Conservation (phyloP, 768 basidiomycete species). For the Amanita thiersii region DNA sequence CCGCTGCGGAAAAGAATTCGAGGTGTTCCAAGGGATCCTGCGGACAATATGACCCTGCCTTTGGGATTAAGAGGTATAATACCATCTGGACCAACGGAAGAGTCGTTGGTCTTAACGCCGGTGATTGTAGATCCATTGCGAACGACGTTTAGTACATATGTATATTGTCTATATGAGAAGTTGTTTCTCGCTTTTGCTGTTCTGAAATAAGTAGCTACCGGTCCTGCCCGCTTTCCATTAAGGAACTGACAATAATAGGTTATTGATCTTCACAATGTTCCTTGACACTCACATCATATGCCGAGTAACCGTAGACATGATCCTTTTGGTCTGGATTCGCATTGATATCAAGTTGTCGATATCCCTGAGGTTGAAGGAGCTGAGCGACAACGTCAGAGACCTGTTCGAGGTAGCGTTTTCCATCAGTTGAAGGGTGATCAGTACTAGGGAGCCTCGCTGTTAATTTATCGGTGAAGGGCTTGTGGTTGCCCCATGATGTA, state of each 20-base stretch:
- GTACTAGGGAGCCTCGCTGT: slow-evolving; percentile 45
- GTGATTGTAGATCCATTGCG: slow-evolving; percentile 48
- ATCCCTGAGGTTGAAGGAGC: slow-evolving; percentile 42
- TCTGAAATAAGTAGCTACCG: slow-evolving; percentile 52
- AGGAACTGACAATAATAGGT: slow-evolving; percentile 23
- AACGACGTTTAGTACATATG: slow-evolving; percentile 41
- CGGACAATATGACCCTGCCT: slow-evolving; percentile 56
- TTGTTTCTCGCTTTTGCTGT: slow-evolving; percentile 46
- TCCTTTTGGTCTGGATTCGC: slow-evolving; percentile 48
- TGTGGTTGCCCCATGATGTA: slow-evolving; percentile 41
- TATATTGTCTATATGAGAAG: slow-evolving; percentile 41
- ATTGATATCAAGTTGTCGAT: slow-evolving; percentile 47
- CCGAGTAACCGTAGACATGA: slow-evolving; percentile 49
- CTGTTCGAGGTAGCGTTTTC: slow-evolving; percentile 49
- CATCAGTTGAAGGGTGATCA: slow-evolving; percentile 52
- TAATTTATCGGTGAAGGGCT: slow-evolving; percentile 40
- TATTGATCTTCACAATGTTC: background rate
- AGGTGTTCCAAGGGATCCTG: slow-evolving; percentile 48
- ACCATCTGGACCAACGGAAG: slow-evolving; percentile 45
- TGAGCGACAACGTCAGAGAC: slow-evolving; percentile 32
- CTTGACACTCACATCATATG: slow-evolving; percentile 25
- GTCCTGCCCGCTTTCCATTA: slow-evolving; percentile 42
- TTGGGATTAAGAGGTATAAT: slow-evolving; percentile 42
- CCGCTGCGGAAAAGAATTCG: slow-evolving; percentile 54
- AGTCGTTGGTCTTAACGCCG: slow-evolving; percentile 56